Base-by-base conservation (phyloP, 768 basidiomycete genomes). In the Lactarius trivialis region DNA sequence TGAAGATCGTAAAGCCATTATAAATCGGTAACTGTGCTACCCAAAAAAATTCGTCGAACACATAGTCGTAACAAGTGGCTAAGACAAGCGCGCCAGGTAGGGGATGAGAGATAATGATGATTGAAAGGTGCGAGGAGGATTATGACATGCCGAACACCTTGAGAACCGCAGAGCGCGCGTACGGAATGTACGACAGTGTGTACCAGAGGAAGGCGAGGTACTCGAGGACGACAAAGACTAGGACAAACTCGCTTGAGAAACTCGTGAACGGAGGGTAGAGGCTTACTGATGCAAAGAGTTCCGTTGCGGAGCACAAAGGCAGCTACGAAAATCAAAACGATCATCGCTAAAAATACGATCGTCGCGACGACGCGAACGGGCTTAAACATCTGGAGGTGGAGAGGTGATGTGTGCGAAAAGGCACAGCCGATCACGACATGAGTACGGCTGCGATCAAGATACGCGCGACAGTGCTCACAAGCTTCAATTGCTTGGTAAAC, bases 181-280 rank as follows among this genome's bases (percentile, higher is more conserved):
- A 96, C 3, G 94, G 94, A 68, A 98, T 92, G 76, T 95, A 97
- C 7, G 86, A 88, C 33, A 90, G 75, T 55, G 82, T 84, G 72
- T 89, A 95, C 93, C 93, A 97, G 24, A 88, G 84, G 74, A 89
- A 96, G 7, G 93, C 94, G 60, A 96, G 79, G 73, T 91, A 96
- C 73, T 95, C 86, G 73, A 97, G 77, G 74, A 96, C 80, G 62
- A 97, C 94, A 72, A 97, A 91, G 61, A 93, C 91, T 91, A 51
- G 45, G 41, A 56, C 2, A 56, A 54, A 9, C 63, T 60, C 14
- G 36, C 48, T 30, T 58, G 33, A 56, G 39, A 15, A 57, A 34
- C 57, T n/a, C 2, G 56, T 43, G 51, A n/a, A n/a, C n/a, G n/a
- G n/a, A n/a, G 24, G 26, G 34, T 30, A n/a, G 26, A 48, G 24